Conservation (phyloP, 805 yeast species). For the Barnettozyma californica region DNA sequence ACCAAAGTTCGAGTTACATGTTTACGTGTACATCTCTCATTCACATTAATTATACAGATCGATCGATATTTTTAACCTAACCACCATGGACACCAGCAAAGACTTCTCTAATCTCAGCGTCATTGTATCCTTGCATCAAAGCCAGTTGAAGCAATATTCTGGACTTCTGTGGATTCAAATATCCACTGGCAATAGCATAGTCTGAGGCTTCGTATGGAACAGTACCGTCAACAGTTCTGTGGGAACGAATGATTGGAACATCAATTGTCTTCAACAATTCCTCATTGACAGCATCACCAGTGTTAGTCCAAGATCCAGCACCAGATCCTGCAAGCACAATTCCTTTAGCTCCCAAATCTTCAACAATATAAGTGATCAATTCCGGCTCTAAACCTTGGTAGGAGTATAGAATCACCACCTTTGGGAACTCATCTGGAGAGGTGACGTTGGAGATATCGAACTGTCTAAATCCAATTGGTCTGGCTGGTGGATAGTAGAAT, state of each 20-base stretch:
- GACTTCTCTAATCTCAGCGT: conserved; percentile 29
- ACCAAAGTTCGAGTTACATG: too few relatives aligned
- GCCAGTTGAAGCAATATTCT: conserved; percentile 55
- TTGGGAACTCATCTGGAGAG: conserved; percentile 24
- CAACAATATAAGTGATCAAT: conserved; percentile 40
- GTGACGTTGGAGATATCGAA: conserved; percentile 30
- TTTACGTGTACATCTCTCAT: too few relatives aligned
- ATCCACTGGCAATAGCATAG: conserved; percentile 50
- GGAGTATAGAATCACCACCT: conserved; percentile 50
- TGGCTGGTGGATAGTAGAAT: conserved; percentile 55
- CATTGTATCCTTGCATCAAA: conserved; percentile 30
- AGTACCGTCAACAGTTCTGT: conserved; percentile 63
- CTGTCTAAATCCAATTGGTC: conserved; percentile 32
- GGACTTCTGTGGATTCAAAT: conserved; percentile 59
- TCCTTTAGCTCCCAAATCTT: conserved; percentile 43
- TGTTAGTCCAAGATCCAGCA: conserved; percentile 46
- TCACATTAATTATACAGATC: too few relatives aligned
- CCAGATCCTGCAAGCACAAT: conserved; percentile 65
- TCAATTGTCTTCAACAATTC: conserved; percentile 30
- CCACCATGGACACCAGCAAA: conserved; percentile 40
- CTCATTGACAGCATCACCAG: conserved; percentile 42
- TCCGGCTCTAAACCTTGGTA: conserved; percentile 53
- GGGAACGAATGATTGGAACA: conserved; percentile 55
- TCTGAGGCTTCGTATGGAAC: conserved; percentile 48
- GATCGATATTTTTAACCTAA: conserved; percentile 4